Evolutionary conservation across 495 filamentous ascomycete species (phyloP), one percentile per base, ranked within the genome.

Genomic region (Hypoxylon rickii): DNA sequence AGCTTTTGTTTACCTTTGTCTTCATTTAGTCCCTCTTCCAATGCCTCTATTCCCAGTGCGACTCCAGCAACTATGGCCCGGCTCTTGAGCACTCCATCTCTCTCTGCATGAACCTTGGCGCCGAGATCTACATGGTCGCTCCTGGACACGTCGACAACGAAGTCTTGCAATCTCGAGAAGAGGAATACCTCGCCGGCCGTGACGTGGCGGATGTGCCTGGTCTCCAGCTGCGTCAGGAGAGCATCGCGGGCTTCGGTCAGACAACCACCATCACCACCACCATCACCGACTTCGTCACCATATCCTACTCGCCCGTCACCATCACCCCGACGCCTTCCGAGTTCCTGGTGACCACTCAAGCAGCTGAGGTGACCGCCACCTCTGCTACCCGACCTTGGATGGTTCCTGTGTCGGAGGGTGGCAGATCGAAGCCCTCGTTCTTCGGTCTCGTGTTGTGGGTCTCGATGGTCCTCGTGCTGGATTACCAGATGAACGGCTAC

Each of bases 131-230:
- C 48, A 70, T 67, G 57, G 63, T 65, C 3, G 51, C 60, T 0
- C 69, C 63, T 1, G 63, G 58, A 1, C 51, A 19, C 10, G 55
- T 68, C 32, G 57, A 67, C 43, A 52, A 61, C 31, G 71, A 71
- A 24, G 37, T 59, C 2, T 64, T 72, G 11, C 61, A 61, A 6
- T 61, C 61, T 34, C 63, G 69, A 11, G 71, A 73, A 47, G 64
- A 57, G 8, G 67, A 70, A 36, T 70, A 72, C 44, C 61, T 68
- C 3, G 69, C 67, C 33, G 69, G 71, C 7, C 64, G 56, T 12
- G 63, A 66, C 36, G 51, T 68, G 13, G 34, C 52, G 19, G 55
- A 63, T 2, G 46, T 68, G 2, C 65, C 65, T 7, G 55, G 59
- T 8, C 37, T 68, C 7, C 65, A 63, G 2, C 20, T 68, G n/a